Conservation (phyloP, 805 yeast species). For the Candida incommunis region DNA sequence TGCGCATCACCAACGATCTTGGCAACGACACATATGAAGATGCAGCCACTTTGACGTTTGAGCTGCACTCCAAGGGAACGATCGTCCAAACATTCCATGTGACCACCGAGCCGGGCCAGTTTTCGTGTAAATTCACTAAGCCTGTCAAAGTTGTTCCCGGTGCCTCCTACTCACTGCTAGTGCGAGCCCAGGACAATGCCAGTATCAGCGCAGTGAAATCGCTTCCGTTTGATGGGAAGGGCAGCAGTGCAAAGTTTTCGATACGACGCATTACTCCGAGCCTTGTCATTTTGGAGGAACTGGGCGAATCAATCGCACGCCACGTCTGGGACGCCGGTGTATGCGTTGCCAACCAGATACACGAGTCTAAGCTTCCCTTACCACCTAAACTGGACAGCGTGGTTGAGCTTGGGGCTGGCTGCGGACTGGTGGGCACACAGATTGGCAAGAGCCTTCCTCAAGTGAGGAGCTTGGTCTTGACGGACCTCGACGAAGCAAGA, state of each 20-base stretch:
- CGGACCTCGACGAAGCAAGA: conserved; percentile 27
- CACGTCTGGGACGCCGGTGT: conserved; percentile 32
- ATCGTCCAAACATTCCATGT: conserved; percentile 7
- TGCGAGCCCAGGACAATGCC: neutral
- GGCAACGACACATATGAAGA: conserved; percentile 29
- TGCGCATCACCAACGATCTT: conserved; percentile 25
- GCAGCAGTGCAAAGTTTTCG: neutral
- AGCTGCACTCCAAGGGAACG: conserved; percentile 7
- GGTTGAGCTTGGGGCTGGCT: conserved; percentile 30
- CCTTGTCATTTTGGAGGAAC: conserved; percentile 20
- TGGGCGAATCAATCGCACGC: conserved; percentile 27
- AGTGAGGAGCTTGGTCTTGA: conserved; percentile 15
- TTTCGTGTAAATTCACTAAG: neutral
- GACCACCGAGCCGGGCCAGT: neutral
- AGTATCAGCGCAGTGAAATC: neutral
- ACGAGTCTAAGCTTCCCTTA: conserved; percentile 1
- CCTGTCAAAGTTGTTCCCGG: neutral
- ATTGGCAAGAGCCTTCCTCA: conserved; percentile 14
- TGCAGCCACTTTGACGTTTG: conserved; percentile 7
- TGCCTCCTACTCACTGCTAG: neutral
- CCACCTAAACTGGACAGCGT: conserved; percentile 9
- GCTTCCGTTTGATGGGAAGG: neutral
- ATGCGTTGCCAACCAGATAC: conserved; percentile 8
- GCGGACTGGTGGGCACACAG: conserved; percentile 26
- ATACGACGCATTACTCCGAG: neutral